Conservation (phyloP, 2,329 filamentous ascomycete genomes). For the Colletotrichum siamense region DNA sequence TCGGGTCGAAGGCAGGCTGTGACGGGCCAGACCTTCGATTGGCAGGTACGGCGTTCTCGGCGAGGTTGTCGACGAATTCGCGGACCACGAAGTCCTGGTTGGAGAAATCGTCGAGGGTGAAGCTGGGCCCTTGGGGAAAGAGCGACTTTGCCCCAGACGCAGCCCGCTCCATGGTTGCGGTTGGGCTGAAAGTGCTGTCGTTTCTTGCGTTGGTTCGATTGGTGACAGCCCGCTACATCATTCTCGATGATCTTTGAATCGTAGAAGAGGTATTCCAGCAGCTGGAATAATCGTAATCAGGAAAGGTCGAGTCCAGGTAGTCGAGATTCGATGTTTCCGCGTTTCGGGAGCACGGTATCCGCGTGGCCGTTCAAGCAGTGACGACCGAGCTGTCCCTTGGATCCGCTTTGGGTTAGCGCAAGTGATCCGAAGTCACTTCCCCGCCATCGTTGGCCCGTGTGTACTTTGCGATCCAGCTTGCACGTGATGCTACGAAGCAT, state of each 20-base stretch:
- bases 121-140: conserved; percentile 80
- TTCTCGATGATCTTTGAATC: background rate
- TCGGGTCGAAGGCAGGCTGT: conserved; percentile 82
- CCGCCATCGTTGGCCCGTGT: conserved; percentile 2
- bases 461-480: background rate
- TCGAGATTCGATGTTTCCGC: background rate
- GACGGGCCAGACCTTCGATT: conserved; percentile 78
- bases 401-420: background rate
- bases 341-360: conserved; percentile 20
- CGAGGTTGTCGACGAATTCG: conserved; percentile 94
- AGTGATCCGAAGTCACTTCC: background rate
- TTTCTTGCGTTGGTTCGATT: background rate
- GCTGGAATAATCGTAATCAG: background rate
- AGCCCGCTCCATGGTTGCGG: conserved; percentile 46
- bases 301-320: background rate
- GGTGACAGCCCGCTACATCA: conserved; percentile 4
- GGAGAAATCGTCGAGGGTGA: conserved; percentile 87
- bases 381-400: conserved; percentile 8
- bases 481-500: background rate
- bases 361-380: background rate
- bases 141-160: conserved; percentile 65
- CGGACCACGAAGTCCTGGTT: conserved; percentile 96
- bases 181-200: background rate
- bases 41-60: conserved; percentile 80
- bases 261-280: background rate